Base-by-base conservation (phyloP, 2,329 filamentous ascomycete species). In the Amauroascus niger region DNA sequence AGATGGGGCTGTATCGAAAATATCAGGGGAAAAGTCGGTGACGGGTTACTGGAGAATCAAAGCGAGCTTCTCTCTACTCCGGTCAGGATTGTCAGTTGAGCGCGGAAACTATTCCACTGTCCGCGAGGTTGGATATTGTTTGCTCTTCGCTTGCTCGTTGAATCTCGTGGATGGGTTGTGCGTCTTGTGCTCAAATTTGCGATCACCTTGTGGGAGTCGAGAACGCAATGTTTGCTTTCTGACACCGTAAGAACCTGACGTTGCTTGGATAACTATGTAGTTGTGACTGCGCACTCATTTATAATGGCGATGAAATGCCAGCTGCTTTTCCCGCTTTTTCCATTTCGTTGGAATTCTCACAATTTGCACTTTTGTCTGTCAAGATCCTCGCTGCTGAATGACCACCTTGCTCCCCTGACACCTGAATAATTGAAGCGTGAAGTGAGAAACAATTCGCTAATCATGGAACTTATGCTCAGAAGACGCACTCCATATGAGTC, bases 161-260 rank as follows among this genome's bases (percentile, higher is more conserved):
- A 37, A 18, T 24, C 49, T 44, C 22, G 49, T 51, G 49, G 18
- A 44, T 44, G 16, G 6, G 16, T 37, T 22, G 9, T 44, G 22
- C 20, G 33, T 44, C 49, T 26, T 39, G 49, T 51, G 49, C 16
- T 46, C 49, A 33, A n/a, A 16, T 33, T 1, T 16, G 37, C 26
- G 5, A 24, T 14, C 22, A 32, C 48, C 16, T 45, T 32, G 22
- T 37, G 22, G 20, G 40, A 46, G 49, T 46, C 50, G 41, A 52
- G 20, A 46, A 18, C 20, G 30, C 13, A 52, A 46, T 52, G 50
- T 52, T 52, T 52, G 50, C 50, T 52, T 46, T 16, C 26, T 6
- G 8, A 46, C 9, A 37, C 16, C 40, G 30, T 30, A 20, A 18
- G 32, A n/a, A 9, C 6, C 20, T 3, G 30, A 37, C 7, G 20